Evolutionary conservation across 169 alveolate genomes (phyloP).

Genomic region (Cryptosporidium xiaoi): DNA sequence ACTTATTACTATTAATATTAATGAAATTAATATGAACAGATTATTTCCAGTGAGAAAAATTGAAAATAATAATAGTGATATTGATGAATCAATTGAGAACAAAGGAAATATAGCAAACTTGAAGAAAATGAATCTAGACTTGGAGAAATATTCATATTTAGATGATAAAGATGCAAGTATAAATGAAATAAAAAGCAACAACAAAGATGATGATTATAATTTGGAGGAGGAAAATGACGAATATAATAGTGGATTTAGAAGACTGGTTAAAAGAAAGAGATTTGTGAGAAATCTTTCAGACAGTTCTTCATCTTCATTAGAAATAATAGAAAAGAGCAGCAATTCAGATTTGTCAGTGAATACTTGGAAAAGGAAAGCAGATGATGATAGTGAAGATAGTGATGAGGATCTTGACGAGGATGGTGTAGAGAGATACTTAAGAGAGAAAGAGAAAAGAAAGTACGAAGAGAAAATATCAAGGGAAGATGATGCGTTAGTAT

Average conservation of each 20-base stretch:
- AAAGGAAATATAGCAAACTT: not conserved
- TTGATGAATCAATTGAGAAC: not conserved
- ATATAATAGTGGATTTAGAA: slow-evolving; percentile 22
- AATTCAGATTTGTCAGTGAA: not conserved
- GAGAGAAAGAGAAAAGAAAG: slow-evolving; percentile 22
- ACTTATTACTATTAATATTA: too few species aligned
- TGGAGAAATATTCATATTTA: slow-evolving; percentile 6
- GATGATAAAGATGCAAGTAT: too few species aligned
- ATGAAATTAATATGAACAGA: too few species aligned
- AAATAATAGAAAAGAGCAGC: not conserved
- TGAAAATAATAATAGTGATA: too few species aligned
- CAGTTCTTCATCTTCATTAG: slow-evolving; percentile 11
- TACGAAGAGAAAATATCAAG: not conserved
- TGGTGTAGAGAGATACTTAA: not conserved
- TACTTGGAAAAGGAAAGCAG: not conserved
- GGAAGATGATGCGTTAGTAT: slow-evolving; percentile 44
- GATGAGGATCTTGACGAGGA: not conserved
- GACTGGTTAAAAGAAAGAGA: slow-evolving; percentile 44
- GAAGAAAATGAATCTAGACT: not conserved
- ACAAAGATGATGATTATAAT: not conserved
- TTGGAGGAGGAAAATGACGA: slow-evolving; percentile 46
- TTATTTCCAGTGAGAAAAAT: too few species aligned
- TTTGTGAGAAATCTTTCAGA: slow-evolving; percentile 36
- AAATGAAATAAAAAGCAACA: too few species aligned
- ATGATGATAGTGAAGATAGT: not conserved